phyloP scores from a whole-genome alignment of 2,329 filamentous ascomycete genomes.

The Ceratocystis lukuohia region DNA sequence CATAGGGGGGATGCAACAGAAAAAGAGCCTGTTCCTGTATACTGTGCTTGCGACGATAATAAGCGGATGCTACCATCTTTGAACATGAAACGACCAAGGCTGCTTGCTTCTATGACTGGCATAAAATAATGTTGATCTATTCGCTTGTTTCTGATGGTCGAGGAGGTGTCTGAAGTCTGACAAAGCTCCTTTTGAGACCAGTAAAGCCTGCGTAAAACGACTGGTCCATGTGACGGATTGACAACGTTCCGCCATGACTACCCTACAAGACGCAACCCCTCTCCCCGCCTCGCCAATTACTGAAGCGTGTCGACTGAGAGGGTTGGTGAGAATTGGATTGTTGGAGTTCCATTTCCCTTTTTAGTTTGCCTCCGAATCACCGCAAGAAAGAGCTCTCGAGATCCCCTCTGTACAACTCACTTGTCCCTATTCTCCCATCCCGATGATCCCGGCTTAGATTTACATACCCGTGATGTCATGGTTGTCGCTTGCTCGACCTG shows the following conservation, averaged over 20 bases:
- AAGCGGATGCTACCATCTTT: too few relatives aligned
- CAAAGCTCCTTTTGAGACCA: background rate
- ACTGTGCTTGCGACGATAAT: background rate
- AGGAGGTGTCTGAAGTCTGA: background rate
- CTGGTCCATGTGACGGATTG: background rate
- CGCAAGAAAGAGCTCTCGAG: background rate
- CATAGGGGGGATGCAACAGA: background rate
- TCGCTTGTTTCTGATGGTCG: background rate
- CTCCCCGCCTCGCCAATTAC: background rate
- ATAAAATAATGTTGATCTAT: background rate
- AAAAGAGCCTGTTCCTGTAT: background rate
- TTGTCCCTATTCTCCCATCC: background rate
- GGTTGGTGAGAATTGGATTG: too few relatives aligned
- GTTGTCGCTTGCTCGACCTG: slow-evolving; percentile 6
- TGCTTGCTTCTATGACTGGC: background rate
- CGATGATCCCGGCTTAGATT: background rate
- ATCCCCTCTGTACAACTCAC: background rate
- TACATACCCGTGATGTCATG: slow-evolving; percentile 4
- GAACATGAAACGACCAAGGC: background rate
- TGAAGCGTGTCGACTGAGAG: background rate
- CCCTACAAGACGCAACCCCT: background rate
- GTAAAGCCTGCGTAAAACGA: background rate
- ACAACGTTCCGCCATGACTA: background rate
- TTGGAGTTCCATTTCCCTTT: too few relatives aligned
- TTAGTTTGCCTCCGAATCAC: background rate